Evolutionary conservation across 2,329 filamentous ascomycete species (phyloP).

Genomic region (Nemania sp.): DNA sequence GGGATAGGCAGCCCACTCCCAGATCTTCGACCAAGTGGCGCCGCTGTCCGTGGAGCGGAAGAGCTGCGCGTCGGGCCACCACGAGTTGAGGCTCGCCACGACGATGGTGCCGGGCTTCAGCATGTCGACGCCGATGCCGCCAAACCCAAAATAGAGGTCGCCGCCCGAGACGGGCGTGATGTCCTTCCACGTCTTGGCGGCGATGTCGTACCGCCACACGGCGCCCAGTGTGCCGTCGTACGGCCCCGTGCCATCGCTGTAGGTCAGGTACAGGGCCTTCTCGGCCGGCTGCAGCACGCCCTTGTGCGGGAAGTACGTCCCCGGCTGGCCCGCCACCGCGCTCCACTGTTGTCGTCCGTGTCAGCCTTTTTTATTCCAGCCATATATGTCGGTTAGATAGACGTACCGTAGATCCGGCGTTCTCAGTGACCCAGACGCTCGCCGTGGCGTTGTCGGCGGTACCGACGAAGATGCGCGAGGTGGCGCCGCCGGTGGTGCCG

Average conservation of each 20-base stretch:
- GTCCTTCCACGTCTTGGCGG: constrained; percentile 54
- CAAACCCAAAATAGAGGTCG: constrained; percentile 58
- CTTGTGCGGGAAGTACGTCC: constrained; percentile 58
- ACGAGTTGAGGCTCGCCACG: constrained; percentile 60
- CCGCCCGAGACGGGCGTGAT: constrained; percentile 58
- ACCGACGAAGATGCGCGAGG: constrained; percentile 61
- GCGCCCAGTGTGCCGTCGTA: constrained; percentile 60
- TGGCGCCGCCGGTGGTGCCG: constrained; percentile 49
- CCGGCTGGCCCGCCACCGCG: constrained; percentile 55
- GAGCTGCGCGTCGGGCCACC: constrained; percentile 62
- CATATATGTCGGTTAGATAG: neutral
- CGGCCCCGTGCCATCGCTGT: constrained; percentile 59
- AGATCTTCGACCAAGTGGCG: constrained; percentile 57
- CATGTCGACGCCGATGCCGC: constrained; percentile 58
- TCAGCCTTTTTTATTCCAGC: constrained; percentile 5
- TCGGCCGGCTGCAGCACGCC: constrained; percentile 54
- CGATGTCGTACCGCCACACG: constrained; percentile 59
- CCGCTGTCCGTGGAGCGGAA: constrained; percentile 61
- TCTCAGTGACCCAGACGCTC: constrained; percentile 58
- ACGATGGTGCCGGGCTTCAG: constrained; percentile 60
- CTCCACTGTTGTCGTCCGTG: constrained; percentile 44
- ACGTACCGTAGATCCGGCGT: constrained; percentile 52
- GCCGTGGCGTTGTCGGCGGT: constrained; percentile 57
- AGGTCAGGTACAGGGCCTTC: constrained; percentile 59
- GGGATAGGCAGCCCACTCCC: constrained; percentile 55